Percentiles rank a stretch among this genome's conserved stretches.
These are phyloP conservation scores for Rhynchospora pubera DNA, from an alignment of 176 grass and related monocot genomes.

Conservation along the genomic window DNA sequence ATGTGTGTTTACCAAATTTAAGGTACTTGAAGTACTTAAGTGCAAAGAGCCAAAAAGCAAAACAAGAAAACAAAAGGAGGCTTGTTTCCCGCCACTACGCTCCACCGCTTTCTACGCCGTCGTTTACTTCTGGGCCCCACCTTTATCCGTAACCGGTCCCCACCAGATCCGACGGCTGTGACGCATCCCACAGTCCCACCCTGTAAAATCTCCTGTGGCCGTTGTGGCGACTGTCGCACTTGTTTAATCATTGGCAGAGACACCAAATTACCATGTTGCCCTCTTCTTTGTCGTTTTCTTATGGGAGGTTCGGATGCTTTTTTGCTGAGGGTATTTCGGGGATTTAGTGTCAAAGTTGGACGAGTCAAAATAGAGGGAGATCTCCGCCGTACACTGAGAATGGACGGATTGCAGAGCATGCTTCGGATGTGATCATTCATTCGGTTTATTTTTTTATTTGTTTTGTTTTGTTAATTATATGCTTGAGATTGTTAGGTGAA, in stretches of 20 bases:
- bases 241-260: constrained; percentile 25
- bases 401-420: constrained; percentile 18
- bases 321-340: neutral
- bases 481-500: neutral
- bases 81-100: constrained; percentile 15
- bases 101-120: constrained; percentile 8
- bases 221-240: constrained; percentile 1
- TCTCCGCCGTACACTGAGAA: constrained; percentile 5
- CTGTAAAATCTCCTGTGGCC: constrained; percentile 6
- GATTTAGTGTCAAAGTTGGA: neutral
- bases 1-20: neutral
- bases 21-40: constrained; percentile 5
- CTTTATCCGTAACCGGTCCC: neutral
- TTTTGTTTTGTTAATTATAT: neutral
- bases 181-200: neutral
- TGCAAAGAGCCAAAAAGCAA: neutral
- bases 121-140: neutral
- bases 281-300: neutral
- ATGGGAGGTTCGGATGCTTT: neutral
- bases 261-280: neutral
- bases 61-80: neutral
- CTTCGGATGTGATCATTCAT: constrained; percentile 24
- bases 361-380: neutral
- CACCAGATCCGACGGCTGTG: constrained; percentile 17
- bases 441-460: neutral